phyloP scores from a whole-genome alignment of 2,329 filamentous ascomycete genomes.

The Trichothecium sympodiale region DNA sequence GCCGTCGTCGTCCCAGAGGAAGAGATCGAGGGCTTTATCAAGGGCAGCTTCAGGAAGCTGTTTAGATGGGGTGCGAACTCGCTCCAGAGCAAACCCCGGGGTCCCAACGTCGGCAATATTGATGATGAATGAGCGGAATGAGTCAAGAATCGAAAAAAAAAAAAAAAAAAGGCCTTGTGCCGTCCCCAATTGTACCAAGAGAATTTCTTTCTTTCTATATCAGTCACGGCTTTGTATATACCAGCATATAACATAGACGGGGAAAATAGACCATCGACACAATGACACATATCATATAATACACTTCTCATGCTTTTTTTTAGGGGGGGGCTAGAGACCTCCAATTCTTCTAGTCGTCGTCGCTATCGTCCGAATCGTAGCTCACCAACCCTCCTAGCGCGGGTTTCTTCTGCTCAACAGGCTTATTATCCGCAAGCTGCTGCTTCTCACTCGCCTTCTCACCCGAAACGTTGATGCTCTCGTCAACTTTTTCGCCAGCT shows the following conservation, averaged over 20 bases:
- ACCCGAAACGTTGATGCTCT: not conserved
- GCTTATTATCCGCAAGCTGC: not conserved
- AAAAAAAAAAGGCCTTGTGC: no score
- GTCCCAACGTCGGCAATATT: constrained; percentile 27
- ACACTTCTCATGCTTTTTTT: no score
- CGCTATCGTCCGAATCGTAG: constrained; percentile 41
- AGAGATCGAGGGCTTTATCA: constrained; percentile 60
- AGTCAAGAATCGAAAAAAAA: not conserved
- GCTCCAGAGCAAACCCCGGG: constrained; percentile 27
- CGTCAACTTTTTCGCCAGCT: constrained; percentile 6
- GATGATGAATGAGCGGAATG: constrained; percentile 19
- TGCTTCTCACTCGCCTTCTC: constrained; percentile 7
- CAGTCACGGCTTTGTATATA: no score
- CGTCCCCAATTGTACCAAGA: no score
- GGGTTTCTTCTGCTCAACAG: constrained; percentile 12
- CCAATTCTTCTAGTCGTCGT: constrained; percentile 25
- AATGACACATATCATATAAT: no score
- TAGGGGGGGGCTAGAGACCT: no score
- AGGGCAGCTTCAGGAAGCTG: constrained; percentile 43
- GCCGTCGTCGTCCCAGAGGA: constrained; percentile 53
- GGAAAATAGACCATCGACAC: no score
- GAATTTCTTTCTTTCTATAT: no score
- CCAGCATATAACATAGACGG: no score
- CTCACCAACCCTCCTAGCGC: constrained; percentile 32
- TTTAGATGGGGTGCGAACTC: constrained; percentile 38